A percentile compares a stretch with the other conserved stretches of the same genome.
phyloP scores from a whole-genome alignment of 2,329 filamentous ascomycete genomes.

The Aspergillus pseudoglaucus region DNA sequence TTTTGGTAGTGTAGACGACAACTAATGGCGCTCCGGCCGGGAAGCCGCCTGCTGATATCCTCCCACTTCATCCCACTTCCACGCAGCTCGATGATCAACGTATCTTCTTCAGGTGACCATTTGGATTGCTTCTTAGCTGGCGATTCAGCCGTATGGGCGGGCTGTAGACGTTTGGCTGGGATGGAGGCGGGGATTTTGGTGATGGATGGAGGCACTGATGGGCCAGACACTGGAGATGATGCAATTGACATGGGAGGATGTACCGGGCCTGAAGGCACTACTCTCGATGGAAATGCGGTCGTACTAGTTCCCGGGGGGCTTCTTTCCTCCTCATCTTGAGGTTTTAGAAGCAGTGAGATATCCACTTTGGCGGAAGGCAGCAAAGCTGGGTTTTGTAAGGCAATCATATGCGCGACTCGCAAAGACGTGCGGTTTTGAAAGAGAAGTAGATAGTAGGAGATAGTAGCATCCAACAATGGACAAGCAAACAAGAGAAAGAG shows the following conservation, averaged over 20 bases:
- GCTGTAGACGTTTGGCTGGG: slow-evolving; percentile 38
- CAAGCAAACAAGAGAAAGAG: neutral
- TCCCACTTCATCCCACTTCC: slow-evolving; percentile 97
- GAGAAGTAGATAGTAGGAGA: neutral
- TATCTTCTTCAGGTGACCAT: slow-evolving; percentile 90
- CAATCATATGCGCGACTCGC: slow-evolving; percentile 37
- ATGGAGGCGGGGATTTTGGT: slow-evolving; percentile 22
- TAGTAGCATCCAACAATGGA: neutral
- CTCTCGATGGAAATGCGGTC: slow-evolving; percentile 27
- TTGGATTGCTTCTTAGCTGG: slow-evolving; percentile 94
- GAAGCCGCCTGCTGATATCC: slow-evolving; percentile 86
- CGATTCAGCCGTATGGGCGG: slow-evolving; percentile 48
- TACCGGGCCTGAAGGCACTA: slow-evolving; percentile 23
- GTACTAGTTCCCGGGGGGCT: slow-evolving; percentile 21
- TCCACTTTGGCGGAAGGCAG: slow-evolving; percentile 68
- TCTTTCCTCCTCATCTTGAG: slow-evolving; percentile 38
- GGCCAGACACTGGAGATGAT: slow-evolving; percentile 17
- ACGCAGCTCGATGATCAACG: slow-evolving; percentile 85
- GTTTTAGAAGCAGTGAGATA: slow-evolving; percentile 85
- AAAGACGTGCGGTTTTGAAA: slow-evolving; percentile 2
- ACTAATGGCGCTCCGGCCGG: slow-evolving; percentile 86
- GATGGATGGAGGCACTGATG: slow-evolving; percentile 17
- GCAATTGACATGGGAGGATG: slow-evolving; percentile 20
- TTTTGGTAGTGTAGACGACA: slow-evolving; percentile 96
- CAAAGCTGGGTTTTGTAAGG: slow-evolving; percentile 35